Conservation (phyloP, 2,329 filamentous ascomycete species). For the Ustulina deusta region DNA sequence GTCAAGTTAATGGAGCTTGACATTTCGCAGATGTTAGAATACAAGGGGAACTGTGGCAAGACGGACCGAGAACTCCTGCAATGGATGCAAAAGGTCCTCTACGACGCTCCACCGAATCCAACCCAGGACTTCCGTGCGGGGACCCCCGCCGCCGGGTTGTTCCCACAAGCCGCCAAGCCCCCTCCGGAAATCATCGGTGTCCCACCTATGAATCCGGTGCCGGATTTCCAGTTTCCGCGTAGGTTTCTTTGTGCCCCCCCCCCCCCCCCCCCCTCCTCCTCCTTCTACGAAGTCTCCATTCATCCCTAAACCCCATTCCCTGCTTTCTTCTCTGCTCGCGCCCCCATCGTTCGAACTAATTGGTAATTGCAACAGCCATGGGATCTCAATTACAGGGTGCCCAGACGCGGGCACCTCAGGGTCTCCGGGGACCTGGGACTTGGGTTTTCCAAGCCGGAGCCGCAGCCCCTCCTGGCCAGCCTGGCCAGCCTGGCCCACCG, state of each 20-base stretch:
- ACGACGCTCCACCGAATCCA: constrained; percentile 19
- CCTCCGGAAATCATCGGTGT: not conserved
- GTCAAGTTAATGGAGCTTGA: constrained; percentile 26
- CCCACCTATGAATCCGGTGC: not conserved
- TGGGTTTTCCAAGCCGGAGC: not conserved
- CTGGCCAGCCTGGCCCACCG: no score
- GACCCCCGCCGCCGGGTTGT: no score
- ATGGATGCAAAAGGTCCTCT: constrained; percentile 23
- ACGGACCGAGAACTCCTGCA: not conserved
- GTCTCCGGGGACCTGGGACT: no score
- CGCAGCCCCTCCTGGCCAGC: no score
- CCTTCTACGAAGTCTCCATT: not conserved
- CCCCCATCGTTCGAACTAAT: not conserved
- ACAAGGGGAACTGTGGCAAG: not conserved
- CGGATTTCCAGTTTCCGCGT: not conserved
- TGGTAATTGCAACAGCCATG: not conserved
- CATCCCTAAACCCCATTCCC: not conserved
- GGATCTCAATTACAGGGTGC: not conserved
- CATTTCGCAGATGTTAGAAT: not conserved
- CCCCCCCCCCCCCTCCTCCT: no score
- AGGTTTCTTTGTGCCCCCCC: not conserved
- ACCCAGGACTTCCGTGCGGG: not conserved
- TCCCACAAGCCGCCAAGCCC: not conserved
- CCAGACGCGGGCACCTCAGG: no score
- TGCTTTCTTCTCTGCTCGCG: not conserved